Conservation (phyloP, 2,329 filamentous ascomycete genomes). For the Aspergillus sp. region DNA sequence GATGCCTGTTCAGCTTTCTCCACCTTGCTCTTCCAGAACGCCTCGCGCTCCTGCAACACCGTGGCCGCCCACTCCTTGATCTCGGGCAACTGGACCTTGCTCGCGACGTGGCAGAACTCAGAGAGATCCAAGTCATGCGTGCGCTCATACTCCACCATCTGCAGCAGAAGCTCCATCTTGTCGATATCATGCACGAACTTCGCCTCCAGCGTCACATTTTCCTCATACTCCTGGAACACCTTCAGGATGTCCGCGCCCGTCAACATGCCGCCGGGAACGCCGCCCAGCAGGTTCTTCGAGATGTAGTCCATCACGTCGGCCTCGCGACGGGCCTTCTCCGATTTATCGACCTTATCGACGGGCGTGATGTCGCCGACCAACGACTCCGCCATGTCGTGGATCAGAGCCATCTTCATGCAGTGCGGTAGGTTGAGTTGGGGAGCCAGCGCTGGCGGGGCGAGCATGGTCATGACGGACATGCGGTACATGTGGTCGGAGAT, state of each 20-base stretch:
- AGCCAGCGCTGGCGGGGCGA: slow-evolving; percentile 74
- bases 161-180: slow-evolving; percentile 90
- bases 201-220: slow-evolving; percentile 77
- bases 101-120: slow-evolving; percentile 81
- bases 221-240: slow-evolving; percentile 96
- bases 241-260: slow-evolving; percentile 70
- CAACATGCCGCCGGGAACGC: slow-evolving; percentile 65
- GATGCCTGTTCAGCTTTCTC: slow-evolving; percentile 4
- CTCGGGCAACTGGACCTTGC: slow-evolving; percentile 71
- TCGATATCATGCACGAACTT: slow-evolving; percentile 95
- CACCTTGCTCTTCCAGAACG: slow-evolving; percentile 61
- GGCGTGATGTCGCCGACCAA: slow-evolving; percentile 97
- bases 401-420: slow-evolving; percentile 91
- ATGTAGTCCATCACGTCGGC: slow-evolving; percentile 90
- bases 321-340: slow-evolving; percentile 86
- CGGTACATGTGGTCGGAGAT: slow-evolving; percentile 99
- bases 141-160: slow-evolving; percentile 97
- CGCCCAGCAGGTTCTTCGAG: slow-evolving; percentile 68
- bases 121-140: slow-evolving; percentile 69
- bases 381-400: slow-evolving; percentile 97
- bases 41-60: slow-evolving; percentile 71
- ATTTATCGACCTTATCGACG: slow-evolving; percentile 74
- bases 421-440: slow-evolving; percentile 71
- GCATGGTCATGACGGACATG: slow-evolving; percentile 95
- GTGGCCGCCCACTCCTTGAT: slow-evolving; percentile 77